Evolutionary conservation across 202 grass and related monocot species (phyloP), one percentile per base, ranked within the genome.

Genomic region (Setaria viridis): DNA sequence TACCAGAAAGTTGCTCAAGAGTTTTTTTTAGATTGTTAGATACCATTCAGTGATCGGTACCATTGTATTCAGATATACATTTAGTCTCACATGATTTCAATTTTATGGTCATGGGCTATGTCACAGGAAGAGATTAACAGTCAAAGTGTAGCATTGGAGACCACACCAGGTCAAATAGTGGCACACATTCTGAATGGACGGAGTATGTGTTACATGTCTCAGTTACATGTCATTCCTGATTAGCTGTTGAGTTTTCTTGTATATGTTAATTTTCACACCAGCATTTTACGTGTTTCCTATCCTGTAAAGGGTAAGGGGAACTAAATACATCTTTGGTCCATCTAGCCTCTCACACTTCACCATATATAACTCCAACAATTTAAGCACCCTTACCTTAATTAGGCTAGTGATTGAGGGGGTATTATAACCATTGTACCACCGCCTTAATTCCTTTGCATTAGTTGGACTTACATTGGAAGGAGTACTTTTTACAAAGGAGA

Each of bases 201-300:
- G 25, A 71, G n/a, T 62, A 3, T 72, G n/a, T 88, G 71, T 74
- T n/a, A 30, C 48, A 7, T 14, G 3, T 34, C 25, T 60, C 79
- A 68, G 51, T 74, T 63, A 73, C 11, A 51, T 59, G 16, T 30
- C 43, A n/a, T 72, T 49, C 6, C 11, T 67, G 49, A 58, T 67
- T 68, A 64, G 25, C 57, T 84, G 49, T 9, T 35, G 19, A n/a
- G 9, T 9, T 74, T 49, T 37, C 71, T 32, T 59, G 74, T 65
- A 78, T 70, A 83, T 70, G 16, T 50, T 83, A n/a, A 73, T 48
- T 72, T 72, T 9, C n/a, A 30, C 12, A 50, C 17, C 72, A n/a
- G 20, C 48, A 53, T 74, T 9, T 32, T 19, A 63, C 19, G 14
- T 33, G n/a, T 62, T 25, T 63, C 2, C 19, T 63, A 32, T 46